phyloP scores from a whole-genome alignment of 176 grass and related monocot genomes.

The Saccharum spontaneum region DNA sequence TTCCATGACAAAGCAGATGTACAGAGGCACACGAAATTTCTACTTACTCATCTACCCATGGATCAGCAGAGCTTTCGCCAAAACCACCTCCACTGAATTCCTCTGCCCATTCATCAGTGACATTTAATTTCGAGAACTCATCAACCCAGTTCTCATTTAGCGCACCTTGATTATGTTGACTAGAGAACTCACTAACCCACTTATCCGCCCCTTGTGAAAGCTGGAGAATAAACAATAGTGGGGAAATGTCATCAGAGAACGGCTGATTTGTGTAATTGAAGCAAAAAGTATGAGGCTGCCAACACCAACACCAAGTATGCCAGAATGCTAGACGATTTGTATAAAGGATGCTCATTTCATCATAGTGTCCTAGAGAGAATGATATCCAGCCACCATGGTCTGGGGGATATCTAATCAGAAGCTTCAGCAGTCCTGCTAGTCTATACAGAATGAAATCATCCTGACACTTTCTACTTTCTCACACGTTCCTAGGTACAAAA shows the following conservation, averaged over 20 bases:
- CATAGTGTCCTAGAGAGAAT: constrained; percentile 6
- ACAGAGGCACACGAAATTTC: constrained; percentile 11
- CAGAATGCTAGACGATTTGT: neutral
- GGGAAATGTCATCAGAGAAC: constrained; percentile 33
- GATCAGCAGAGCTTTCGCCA: constrained; percentile 68
- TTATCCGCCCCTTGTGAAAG: constrained; percentile 68
- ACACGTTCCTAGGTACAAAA: neutral
- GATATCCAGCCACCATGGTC: neutral
- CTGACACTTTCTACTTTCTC: neutral
- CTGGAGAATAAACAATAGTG: constrained; percentile 45
- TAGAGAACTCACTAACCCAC: constrained; percentile 81
- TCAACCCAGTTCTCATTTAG: constrained; percentile 78
- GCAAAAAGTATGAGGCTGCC: constrained; percentile 3
- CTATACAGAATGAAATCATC: neutral
- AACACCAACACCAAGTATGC: constrained; percentile 5
- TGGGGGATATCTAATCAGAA: neutral
- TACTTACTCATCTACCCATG: constrained; percentile 78
- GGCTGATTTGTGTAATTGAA: neutral
- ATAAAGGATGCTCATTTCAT: constrained; percentile 8
- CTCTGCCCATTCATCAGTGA: constrained; percentile 79
- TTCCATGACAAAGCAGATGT: constrained; percentile 11
- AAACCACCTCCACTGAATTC: constrained; percentile 79
- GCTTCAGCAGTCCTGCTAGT: neutral
- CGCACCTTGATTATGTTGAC: constrained; percentile 64
- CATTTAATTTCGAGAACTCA: constrained; percentile 93